These are phyloP conservation scores for Globisporangium orthogonon DNA, from an alignment of 352 stramenopile genomes.

Conservation along the genomic window DNA sequence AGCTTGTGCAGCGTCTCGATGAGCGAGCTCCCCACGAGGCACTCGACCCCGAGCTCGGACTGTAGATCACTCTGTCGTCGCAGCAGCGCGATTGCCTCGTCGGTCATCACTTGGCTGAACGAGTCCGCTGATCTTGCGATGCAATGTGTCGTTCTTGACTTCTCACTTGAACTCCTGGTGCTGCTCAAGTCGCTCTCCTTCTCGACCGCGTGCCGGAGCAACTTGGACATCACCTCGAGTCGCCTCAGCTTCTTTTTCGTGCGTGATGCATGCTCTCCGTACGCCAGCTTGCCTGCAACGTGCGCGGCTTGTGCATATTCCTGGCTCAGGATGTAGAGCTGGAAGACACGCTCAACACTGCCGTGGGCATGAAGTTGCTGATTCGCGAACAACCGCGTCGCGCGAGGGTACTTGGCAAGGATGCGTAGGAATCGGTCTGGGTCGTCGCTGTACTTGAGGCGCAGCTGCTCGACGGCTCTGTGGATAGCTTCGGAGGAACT, in stretches of 20 bases:
- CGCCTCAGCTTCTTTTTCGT: conserved; percentile 25
- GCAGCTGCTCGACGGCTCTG: conserved; percentile 30
- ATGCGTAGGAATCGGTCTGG: conserved; percentile 27
- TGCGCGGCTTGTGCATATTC: conserved; percentile 27
- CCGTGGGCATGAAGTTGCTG: conserved; percentile 29
- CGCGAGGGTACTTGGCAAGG: conserved; percentile 38
- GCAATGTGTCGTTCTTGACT: neutral
- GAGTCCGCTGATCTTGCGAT: conserved; percentile 18
- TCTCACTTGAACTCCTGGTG: neutral
- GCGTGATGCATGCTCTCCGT: conserved; percentile 34
- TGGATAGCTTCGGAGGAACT: conserved; percentile 42
- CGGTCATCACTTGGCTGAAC: conserved; percentile 45
- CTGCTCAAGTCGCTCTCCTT: neutral
- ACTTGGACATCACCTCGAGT: conserved; percentile 27
- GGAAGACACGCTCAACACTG: conserved; percentile 27
- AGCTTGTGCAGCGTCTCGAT: conserved; percentile 57
- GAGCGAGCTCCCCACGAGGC: conserved; percentile 43
- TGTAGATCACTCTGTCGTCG: conserved; percentile 37
- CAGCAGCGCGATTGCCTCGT: conserved; percentile 38
- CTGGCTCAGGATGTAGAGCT: conserved; percentile 15
- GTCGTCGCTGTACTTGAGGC: conserved; percentile 14
- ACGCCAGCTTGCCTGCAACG: conserved; percentile 37
- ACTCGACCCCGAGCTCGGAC: conserved; percentile 21
- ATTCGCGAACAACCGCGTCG: conserved; percentile 29
- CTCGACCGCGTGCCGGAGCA: conserved; percentile 19